Percentiles rank a stretch among this genome's conserved stretches.
phyloP scores from a whole-genome alignment of 768 basidiomycete genomes.

The Kwoniella mangroviensis region DNA sequence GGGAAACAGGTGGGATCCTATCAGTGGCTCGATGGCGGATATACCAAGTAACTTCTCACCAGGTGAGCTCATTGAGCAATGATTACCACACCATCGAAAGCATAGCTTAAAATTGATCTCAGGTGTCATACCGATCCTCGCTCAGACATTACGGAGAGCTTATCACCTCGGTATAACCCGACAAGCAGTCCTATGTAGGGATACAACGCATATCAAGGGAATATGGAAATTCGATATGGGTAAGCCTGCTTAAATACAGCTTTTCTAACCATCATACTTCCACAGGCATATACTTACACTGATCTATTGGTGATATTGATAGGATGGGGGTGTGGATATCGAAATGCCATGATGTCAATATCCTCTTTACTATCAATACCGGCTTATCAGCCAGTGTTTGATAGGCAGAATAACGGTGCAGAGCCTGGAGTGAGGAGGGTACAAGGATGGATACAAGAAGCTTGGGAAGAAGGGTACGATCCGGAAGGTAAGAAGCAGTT shows the following conservation, averaged over 20 bases:
- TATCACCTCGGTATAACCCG: conserved; percentile 35
- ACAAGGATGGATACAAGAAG: conserved; percentile 78
- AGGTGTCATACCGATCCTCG: conserved; percentile 47
- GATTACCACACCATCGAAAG: too few relatives aligned
- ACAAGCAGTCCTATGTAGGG: conserved; percentile 45
- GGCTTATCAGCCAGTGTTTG: conserved; percentile 38
- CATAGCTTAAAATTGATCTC: background rate
- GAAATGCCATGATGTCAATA: conserved; percentile 60
- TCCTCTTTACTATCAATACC: conserved; percentile 38
- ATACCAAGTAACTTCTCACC: conserved; percentile 52
- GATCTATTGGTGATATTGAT: too few relatives aligned
- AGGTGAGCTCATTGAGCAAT: conserved; percentile 23
- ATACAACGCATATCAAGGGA: conserved; percentile 46
- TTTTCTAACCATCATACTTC: background rate
- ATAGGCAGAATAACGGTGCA: conserved; percentile 54
- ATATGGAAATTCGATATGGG: conserved; percentile 49
- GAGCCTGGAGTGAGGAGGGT: conserved; percentile 73
- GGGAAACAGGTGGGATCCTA: conserved; percentile 49
- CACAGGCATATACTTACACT: background rate
- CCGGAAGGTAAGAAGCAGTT: conserved; percentile 69
- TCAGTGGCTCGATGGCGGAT: conserved; percentile 16
- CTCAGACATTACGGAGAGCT: conserved; percentile 21
- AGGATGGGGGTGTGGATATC: conserved; percentile 56
- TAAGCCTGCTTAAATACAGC: conserved; percentile 16
- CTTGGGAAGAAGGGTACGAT: conserved; percentile 81